Evolutionary conservation across 345 rosid genomes (phyloP).

Genomic region (Dovyalis caffra): DNA sequence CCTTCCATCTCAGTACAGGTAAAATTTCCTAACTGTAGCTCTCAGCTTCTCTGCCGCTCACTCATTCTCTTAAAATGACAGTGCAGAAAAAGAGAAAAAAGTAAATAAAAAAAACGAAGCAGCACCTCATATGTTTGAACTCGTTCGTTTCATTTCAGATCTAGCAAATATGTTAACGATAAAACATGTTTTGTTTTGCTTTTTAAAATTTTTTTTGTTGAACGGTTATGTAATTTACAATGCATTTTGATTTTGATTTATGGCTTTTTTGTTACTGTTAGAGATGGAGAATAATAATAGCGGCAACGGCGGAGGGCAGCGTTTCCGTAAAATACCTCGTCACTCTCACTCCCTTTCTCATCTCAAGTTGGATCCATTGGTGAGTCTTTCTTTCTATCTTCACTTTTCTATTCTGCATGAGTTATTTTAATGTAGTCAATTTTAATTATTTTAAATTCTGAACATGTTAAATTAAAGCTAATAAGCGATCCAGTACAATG

Average conservation of each 20-base stretch:
- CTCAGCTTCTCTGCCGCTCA: background rate
- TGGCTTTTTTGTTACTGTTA: background rate
- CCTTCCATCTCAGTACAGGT: too few species aligned
- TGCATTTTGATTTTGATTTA: background rate
- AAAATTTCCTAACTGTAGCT: too few species aligned
- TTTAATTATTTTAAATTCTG: background rate
- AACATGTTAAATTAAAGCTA: background rate
- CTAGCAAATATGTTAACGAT: background rate
- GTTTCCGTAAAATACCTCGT: conserved; percentile 58
- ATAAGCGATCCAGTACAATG: too few species aligned
- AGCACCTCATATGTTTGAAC: background rate
- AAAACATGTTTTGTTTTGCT: background rate
- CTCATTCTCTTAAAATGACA: background rate
- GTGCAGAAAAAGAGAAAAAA: too few species aligned
- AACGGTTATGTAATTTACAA: background rate
- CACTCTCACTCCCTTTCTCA: conserved; percentile 50
- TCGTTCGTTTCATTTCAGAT: conserved; percentile 6
- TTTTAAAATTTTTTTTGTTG: background rate
- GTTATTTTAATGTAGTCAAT: background rate
- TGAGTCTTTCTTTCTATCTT: too few species aligned
- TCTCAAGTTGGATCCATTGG: conserved; percentile 61
- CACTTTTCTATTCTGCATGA: too few species aligned
- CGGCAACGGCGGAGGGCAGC: conserved; percentile 33
- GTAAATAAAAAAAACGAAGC: too few species aligned
- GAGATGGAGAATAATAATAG: conserved; percentile 31